Conservation (phyloP, 129 eudicot species). For the Flaveria sonorensis region DNA sequence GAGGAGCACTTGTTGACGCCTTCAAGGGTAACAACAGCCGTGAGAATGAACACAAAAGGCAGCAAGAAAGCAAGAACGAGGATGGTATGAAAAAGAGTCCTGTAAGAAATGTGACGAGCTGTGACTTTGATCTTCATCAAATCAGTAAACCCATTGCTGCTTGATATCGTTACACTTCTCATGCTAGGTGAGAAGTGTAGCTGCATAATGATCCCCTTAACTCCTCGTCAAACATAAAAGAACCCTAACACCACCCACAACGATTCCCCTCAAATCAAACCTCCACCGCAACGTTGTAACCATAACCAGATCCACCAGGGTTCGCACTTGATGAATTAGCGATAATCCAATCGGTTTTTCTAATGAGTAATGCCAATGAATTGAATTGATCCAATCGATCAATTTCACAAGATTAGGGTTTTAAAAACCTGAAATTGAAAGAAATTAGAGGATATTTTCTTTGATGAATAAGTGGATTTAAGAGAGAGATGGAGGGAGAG, state of each 20-base stretch:
- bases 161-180: slow-evolving; percentile 97
- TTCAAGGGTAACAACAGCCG: slow-evolving; percentile 96
- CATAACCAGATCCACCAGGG: slow-evolving; percentile 31
- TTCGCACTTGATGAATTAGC: not conserved
- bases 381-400: slow-evolving; percentile 15
- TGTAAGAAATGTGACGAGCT: slow-evolving; percentile 87
- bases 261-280: slow-evolving; percentile 18
- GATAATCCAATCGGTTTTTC: no score
- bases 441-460: slow-evolving; percentile 16
- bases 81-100: slow-evolving; percentile 86
- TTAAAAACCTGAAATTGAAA: not conserved
- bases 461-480: slow-evolving; percentile 20
- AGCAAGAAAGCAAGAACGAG: slow-evolving; percentile 79
- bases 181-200: slow-evolving; percentile 98
- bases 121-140: slow-evolving; percentile 99
- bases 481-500: slow-evolving; percentile 1
- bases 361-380: slow-evolving; percentile 23
- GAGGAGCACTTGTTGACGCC: slow-evolving; percentile 99
- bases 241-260: slow-evolving; percentile 41
- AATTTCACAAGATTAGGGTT: slow-evolving; percentile 32
- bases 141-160: slow-evolving; percentile 75
- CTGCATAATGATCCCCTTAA: slow-evolving; percentile 82
- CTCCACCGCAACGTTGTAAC: not conserved
- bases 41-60: slow-evolving; percentile 91
- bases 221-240: slow-evolving; percentile 23